These are phyloP conservation scores for Dillenia suffruticosa DNA, from an alignment of 164 flowering plant species.

Conservation along the genomic window DNA sequence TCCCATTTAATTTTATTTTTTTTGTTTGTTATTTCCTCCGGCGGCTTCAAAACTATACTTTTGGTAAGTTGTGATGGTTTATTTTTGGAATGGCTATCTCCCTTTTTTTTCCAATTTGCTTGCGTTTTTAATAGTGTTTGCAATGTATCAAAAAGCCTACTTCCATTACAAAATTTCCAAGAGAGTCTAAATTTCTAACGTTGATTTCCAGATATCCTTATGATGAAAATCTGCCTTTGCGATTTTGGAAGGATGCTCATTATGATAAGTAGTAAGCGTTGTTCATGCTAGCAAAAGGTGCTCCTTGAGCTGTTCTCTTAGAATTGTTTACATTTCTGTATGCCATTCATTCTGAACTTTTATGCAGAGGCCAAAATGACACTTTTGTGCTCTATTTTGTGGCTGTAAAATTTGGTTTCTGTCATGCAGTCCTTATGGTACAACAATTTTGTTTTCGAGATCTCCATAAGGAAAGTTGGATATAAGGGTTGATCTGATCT, in stretches of 20 bases:
- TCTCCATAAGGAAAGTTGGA: conserved; percentile 67
- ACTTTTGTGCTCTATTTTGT: not conserved
- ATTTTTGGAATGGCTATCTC: conserved; percentile 1
- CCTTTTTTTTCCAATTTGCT: not conserved
- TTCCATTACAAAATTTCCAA: no score
- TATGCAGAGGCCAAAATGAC: no score
- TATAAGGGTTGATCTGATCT: conserved; percentile 70
- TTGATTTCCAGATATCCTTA: conserved; percentile 67
- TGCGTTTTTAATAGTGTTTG: not conserved
- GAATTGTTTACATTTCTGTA: no score
- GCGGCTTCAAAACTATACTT: conserved; percentile 93
- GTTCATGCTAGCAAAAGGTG: no score
- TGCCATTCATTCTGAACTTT: no score
- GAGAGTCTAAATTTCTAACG: not conserved
- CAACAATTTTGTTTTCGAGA: conserved; percentile 43
- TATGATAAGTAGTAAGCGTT: no score
- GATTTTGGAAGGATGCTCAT: conserved; percentile 17
- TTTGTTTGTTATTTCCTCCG: conserved; percentile 36
- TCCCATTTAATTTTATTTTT: conserved; percentile 11
- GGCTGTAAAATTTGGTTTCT: not conserved
- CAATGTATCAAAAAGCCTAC: not conserved
- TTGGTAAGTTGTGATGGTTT: conserved; percentile 51
- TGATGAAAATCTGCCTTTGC: conserved; percentile 89
- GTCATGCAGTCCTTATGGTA: conserved; percentile 72
- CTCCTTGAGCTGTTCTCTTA: no score